Percentiles rank a stretch among this genome's conserved stretches.
phyloP scores from a whole-genome alignment of 2,329 filamentous ascomycete species.

The Monosporascus sp. region DNA sequence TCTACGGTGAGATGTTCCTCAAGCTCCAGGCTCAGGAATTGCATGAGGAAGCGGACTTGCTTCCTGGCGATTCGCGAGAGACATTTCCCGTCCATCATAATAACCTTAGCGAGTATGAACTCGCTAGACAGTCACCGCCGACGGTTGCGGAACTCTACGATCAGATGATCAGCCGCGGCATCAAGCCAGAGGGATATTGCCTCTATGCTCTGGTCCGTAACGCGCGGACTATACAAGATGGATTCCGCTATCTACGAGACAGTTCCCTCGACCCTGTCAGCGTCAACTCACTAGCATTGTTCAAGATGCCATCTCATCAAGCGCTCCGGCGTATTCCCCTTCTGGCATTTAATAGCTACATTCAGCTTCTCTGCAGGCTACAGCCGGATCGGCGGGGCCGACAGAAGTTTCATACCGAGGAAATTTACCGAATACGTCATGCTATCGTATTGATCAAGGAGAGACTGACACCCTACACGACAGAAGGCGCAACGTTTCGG shows the following conservation, averaged over 20 bases:
- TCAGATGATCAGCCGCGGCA: slow-evolving; percentile 47
- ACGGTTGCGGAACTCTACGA: slow-evolving; percentile 52
- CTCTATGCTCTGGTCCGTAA: slow-evolving; percentile 52
- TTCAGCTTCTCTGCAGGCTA: slow-evolving; percentile 43
- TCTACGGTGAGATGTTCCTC: slow-evolving; percentile 57
- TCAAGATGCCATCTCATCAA: slow-evolving; percentile 12
- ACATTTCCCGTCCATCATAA: slow-evolving; percentile 47
- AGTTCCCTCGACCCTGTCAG: slow-evolving; percentile 26
- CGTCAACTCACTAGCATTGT: slow-evolving; percentile 14
- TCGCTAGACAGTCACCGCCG: slow-evolving; percentile 57
- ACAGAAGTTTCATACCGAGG: slow-evolving; percentile 14
- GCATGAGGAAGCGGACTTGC: slow-evolving; percentile 21
- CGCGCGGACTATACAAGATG: slow-evolving; percentile 42
- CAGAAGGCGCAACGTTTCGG: slow-evolving; percentile 27
- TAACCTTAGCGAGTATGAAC: slow-evolving; percentile 61
- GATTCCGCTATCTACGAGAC: slow-evolving; percentile 45
- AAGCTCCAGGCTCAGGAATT: slow-evolving; percentile 42
- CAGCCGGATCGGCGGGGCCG: slow-evolving; percentile 23
- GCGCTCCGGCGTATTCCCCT: slow-evolving; percentile 27
- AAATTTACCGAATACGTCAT: slow-evolving; percentile 24
- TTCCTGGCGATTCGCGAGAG: slow-evolving; percentile 58
- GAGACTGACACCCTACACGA: slow-evolving; percentile 21
- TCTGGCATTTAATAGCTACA: slow-evolving; percentile 43
- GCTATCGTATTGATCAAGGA: slow-evolving; percentile 29
- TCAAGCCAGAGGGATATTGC: slow-evolving; percentile 44